Evolutionary conservation across 352 stramenopile genomes (phyloP).

Genomic region (Phytophthora aleatoria): DNA sequence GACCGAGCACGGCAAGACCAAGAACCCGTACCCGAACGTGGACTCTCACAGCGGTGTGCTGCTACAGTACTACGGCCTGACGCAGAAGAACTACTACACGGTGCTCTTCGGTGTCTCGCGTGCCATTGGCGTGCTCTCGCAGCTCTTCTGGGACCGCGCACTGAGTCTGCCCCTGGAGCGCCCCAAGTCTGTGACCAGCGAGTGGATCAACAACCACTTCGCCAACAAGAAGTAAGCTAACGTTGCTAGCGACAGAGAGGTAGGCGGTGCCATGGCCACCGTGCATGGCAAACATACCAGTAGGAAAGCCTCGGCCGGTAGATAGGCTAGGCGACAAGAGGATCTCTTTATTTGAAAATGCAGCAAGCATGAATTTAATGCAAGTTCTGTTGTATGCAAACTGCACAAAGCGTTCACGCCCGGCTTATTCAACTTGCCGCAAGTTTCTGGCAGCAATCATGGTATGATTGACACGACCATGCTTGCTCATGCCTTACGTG

Average conservation of each 20-base stretch:
- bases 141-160: constrained; percentile 98
- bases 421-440: background rate
- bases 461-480: background rate
- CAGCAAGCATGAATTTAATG: constrained; percentile 30
- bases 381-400: background rate
- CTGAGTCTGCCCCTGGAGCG: constrained; percentile 97
- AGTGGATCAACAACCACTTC: constrained; percentile 98
- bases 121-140: constrained; percentile 97
- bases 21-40: constrained; percentile 99
- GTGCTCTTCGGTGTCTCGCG: constrained; percentile 99
- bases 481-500: background rate
- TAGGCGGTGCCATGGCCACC: background rate
- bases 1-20: constrained; percentile 99
- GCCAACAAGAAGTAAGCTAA: constrained; percentile 77
- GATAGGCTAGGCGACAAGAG: constrained; percentile 23
- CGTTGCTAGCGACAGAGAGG: constrained; percentile 17
- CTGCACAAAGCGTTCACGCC: background rate
- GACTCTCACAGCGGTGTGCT: constrained; percentile 98
- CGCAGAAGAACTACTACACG: constrained; percentile 99
- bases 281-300: constrained; percentile 22
- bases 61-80: constrained; percentile 99
- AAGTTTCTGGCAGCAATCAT: background rate
- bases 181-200: constrained; percentile 98
- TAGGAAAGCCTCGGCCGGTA: constrained; percentile 28
- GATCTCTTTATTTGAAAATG: constrained; percentile 49